Base-by-base conservation (phyloP, 1,139 yeast species). In the Yamadazyma songkhlaensis region DNA sequence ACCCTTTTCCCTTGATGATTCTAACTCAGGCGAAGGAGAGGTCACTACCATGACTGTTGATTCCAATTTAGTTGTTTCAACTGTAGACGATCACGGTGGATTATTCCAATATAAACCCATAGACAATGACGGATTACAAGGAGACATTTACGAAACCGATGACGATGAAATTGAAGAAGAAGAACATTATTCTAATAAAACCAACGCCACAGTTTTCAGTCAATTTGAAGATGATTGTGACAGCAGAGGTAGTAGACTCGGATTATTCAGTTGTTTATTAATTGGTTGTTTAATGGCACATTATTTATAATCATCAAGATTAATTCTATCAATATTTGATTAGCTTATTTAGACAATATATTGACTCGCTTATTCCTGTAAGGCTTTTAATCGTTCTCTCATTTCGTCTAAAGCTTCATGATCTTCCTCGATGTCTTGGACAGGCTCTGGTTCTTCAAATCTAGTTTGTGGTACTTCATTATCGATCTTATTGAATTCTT, bases 371-470 rank as follows among this genome's bases (percentile, higher is more conserved):
- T 45, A 84, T 46, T 81, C 85, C 58, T 90, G 97, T 44, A 92
- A 64, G 0, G 97, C 97, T 53, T 74, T 81, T 39, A 92, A 70
- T 41, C 97, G 68, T 54, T 90, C 92, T 47, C 96, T 74, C 97
- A 92, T 92, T 51, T 82, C 90, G 49, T 80, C 81, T 43, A 92
- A 66, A 50, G 87, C 77, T 43, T 76, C 82, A 45, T 78, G 84
- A 46, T 86, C 94, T 38, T 81, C 89, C 31, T 79, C 87, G 37
- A 41, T 37, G 7, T 36, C 43, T 32, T 65, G 47, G 25, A 41
- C 48, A 11, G 25, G 15, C 11, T 28, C 74, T 35, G 59, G 71
- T 11, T 58, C 66, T 7, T 13, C 15, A 22, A 59, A 53, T 29
- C 52, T 56, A 15, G 62, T 60, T 9, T 66, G 61, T 1, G 77